Evolutionary conservation across 106 monocot genomes (phyloP).

Genomic region (Dendrobium catenatum): DNA sequence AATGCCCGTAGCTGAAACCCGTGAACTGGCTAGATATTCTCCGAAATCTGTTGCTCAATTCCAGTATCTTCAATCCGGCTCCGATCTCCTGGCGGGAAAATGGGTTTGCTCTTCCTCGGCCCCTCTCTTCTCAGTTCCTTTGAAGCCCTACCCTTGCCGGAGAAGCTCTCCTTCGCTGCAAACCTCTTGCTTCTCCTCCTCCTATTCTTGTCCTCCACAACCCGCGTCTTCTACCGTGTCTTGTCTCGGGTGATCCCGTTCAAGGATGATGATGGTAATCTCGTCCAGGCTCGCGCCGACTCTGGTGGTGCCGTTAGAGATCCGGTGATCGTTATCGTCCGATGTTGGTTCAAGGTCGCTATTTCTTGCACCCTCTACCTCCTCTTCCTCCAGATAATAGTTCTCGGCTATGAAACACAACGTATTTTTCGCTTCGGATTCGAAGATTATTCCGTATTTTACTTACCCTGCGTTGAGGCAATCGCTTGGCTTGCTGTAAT

Average conservation of each 20-base stretch:
- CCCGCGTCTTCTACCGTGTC: slow-evolving; percentile 18
- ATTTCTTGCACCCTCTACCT: slow-evolving; percentile 35
- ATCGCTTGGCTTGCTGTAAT: slow-evolving; percentile 41
- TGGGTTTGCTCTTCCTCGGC: slow-evolving; percentile 20
- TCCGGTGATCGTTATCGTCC: slow-evolving; percentile 4
- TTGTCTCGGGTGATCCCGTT: slow-evolving; percentile 6
- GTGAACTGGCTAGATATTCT: background rate
- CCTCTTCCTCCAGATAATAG: slow-evolving; percentile 32
- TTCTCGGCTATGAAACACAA: slow-evolving; percentile 37
- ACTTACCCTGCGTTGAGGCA: slow-evolving; percentile 38
- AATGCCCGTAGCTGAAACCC: slow-evolving; percentile 25
- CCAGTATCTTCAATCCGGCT: slow-evolving; percentile 2
- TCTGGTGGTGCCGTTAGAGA: slow-evolving; percentile 3
- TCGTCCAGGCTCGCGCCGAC: background rate
- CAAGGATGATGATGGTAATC: slow-evolving; percentile 14
- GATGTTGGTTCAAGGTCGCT: slow-evolving; percentile 31
- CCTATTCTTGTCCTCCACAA: slow-evolving; percentile 18
- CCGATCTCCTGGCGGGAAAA: slow-evolving; percentile 5
- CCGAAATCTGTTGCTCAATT: slow-evolving; percentile 2
- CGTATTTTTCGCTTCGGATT: background rate
- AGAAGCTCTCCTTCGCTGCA: slow-evolving; percentile 17
- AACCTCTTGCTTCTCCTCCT: slow-evolving; percentile 23
- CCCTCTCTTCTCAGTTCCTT: slow-evolving; percentile 12
- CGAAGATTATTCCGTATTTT: slow-evolving; percentile 19
- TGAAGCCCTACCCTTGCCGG: slow-evolving; percentile 22